Evolutionary conservation across 371 early-diverging fungal species (phyloP), one percentile per base, ranked within the genome.

Genomic region (Scutellospora calospora): DNA sequence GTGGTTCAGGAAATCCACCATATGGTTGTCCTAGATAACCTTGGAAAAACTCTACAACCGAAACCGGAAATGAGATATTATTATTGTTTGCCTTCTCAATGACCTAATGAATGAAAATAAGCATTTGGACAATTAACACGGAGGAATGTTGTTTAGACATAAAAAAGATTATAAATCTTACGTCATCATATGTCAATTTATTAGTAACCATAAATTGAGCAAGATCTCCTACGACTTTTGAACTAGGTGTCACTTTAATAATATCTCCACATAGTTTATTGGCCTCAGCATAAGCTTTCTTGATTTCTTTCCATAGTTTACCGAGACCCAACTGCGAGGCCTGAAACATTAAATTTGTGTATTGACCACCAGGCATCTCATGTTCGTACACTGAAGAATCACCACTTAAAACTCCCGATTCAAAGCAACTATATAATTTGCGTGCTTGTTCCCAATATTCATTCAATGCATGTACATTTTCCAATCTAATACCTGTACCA

Each of bases 351-450:
- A 98, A 85, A 87, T 98, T 98, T 71, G 98, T 98, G 89, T 97
- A 98, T 87, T 98, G 96, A 49, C 95, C 97, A 72, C 98, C 98
- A 63, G 98, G 98, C 97, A 98, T 97, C 89, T 97, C 97, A 85
- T 96, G 96, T 45, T 91, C 90, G 85, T 97, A 98, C 31, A 98
- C 97, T 54, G 95, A 94, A 5, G 97, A 94, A 83, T 97, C 98
- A 8, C 93, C 91, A 9, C 92, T 90, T 82, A 93, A 92, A 83
- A 97, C 94, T 74, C 93, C 93, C 59, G 95, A 95, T 83, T 98
- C 98, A 82, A 98, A 98, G 88, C 97, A 94, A 81, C 95, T 94
- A 90, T 98, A 98, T 35, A 97, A 86, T 79, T 97, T 88, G 68
- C 98, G 95, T 27, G 93, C 90, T 87, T 98, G 97, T 85, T 95